Percentiles rank a stretch among this genome's conserved stretches.
Evolutionary conservation across 768 basidiomycete species (phyloP).

Genomic region (Heimioporus sp.): DNA sequence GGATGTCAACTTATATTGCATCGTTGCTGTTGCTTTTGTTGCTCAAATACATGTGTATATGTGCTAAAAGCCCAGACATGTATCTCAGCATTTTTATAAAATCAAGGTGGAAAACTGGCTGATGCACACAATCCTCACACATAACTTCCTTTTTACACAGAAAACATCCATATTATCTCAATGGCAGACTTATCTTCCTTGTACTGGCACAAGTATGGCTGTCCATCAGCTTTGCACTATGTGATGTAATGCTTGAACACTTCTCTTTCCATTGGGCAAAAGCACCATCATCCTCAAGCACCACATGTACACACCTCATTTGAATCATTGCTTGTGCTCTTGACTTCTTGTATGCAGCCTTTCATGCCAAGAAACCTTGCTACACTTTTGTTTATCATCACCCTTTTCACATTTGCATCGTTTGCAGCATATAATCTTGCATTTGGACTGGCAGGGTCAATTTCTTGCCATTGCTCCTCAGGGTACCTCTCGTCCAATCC

Average conservation of each 20-base stretch:
- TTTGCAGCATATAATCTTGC: slow-evolving; percentile 38
- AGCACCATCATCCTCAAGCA: slow-evolving; percentile 6
- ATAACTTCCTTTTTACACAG: slow-evolving; percentile 31
- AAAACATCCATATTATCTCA: slow-evolving; percentile 73
- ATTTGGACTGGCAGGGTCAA: slow-evolving; percentile 47
- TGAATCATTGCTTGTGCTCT: neutral
- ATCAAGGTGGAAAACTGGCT: slow-evolving; percentile 64
- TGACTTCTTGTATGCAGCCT: slow-evolving; percentile 12
- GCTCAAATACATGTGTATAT: slow-evolving; percentile 41
- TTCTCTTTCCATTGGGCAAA: slow-evolving; percentile 47
- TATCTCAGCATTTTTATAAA: slow-evolving; percentile 59
- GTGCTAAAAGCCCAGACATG: slow-evolving; percentile 34
- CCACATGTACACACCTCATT: slow-evolving; percentile 12
- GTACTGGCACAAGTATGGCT: slow-evolving; percentile 49
- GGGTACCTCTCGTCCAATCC: slow-evolving; percentile 49
- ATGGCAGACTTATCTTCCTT: slow-evolving; percentile 64
- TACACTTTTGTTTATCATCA: slow-evolving; percentile 35
- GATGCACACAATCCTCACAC: slow-evolving; percentile 8
- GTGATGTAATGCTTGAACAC: slow-evolving; percentile 64
- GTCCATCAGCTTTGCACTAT: slow-evolving; percentile 47
- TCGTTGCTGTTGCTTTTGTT: slow-evolving; percentile 45
- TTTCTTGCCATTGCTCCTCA: slow-evolving; percentile 53
- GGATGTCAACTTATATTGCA: slow-evolving; percentile 44
- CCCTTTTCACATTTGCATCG: slow-evolving; percentile 40
- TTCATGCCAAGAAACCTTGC: slow-evolving; percentile 17